Evolutionary conservation across 306 rosid species (phyloP).

Genomic region (Rosa multiflora): DNA sequence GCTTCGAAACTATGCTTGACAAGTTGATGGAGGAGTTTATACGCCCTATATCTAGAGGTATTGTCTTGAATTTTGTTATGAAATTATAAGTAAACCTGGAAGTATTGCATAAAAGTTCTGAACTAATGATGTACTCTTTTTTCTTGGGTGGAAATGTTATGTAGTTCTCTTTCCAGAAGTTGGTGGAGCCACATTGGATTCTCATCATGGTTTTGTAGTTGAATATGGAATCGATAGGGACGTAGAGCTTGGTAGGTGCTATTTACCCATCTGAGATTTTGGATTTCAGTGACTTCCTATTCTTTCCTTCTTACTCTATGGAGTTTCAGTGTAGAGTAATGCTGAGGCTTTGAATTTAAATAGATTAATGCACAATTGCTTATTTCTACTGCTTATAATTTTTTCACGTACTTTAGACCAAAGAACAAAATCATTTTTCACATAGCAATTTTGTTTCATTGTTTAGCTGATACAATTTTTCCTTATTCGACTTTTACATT

Average conservation of each 20-base stretch:
- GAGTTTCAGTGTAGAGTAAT: not conserved
- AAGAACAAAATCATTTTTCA: not conserved
- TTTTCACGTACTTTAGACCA: not conserved
- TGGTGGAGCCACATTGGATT: conserved; percentile 91
- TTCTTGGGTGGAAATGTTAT: conserved; percentile 27
- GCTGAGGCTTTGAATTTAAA: not conserved
- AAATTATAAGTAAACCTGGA: conserved; percentile 10
- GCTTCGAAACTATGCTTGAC: conserved; percentile 78
- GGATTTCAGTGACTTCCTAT: not conserved
- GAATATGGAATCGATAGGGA: conserved; percentile 90
- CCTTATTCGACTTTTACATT: not conserved
- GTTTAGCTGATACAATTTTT: conserved; percentile 14
- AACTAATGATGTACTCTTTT: conserved; percentile 24
- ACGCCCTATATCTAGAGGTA: conserved; percentile 75
- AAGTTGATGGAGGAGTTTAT: conserved; percentile 74
- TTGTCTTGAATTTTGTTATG: not conserved
- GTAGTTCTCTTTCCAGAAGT: conserved; percentile 81
- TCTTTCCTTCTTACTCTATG: not conserved
- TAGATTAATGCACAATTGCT: not conserved
- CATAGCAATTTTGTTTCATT: conserved; percentile 14
- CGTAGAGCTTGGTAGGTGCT: conserved; percentile 78
- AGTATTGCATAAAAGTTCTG: conserved; percentile 13
- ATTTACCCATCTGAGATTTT: not conserved
- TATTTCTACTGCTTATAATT: not conserved
- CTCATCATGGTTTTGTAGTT: conserved; percentile 97